These are phyloP conservation scores for Pneumocystis sp. DNA, from an alignment of 1,139 yeast genomes.

Conservation along the genomic window DNA sequence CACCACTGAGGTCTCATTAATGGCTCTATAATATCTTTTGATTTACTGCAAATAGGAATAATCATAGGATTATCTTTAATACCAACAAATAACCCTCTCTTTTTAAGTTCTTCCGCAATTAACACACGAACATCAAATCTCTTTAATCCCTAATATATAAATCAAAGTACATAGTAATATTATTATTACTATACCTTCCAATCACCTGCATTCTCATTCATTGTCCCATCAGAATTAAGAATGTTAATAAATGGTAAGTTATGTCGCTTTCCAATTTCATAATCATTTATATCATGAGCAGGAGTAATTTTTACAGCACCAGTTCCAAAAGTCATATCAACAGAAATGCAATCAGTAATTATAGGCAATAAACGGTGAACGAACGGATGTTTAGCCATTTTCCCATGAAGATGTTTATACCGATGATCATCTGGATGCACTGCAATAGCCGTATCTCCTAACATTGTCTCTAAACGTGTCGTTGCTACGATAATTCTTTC, in stretches of 20 bases:
- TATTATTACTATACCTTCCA: slow-evolving; percentile 19
- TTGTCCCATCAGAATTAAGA: slow-evolving; percentile 76
- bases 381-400: slow-evolving; percentile 80
- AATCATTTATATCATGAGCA: slow-evolving; percentile 96
- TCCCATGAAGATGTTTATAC: slow-evolving; percentile 88
- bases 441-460: slow-evolving; percentile 96
- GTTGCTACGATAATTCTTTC: slow-evolving; percentile 88
- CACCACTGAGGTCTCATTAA: slow-evolving; percentile 98
- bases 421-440: slow-evolving; percentile 91
- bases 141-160: slow-evolving; percentile 55
- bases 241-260: slow-evolving; percentile 77
- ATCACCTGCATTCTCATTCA: slow-evolving; percentile 88
- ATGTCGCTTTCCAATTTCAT: slow-evolving; percentile 88
- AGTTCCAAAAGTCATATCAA: slow-evolving; percentile 98
- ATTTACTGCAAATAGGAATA: slow-evolving; percentile 83
- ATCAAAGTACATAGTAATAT: background rate
- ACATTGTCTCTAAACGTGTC: slow-evolving; percentile 95
- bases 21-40: slow-evolving; percentile 95
- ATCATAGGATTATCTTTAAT: slow-evolving; percentile 93
- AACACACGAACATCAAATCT: slow-evolving; percentile 84
- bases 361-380: slow-evolving; percentile 75
- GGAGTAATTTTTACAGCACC: slow-evolving; percentile 99
- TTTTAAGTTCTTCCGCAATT: slow-evolving; percentile 70
- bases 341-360: slow-evolving; percentile 79
- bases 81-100: slow-evolving; percentile 58